Evolutionary conservation across 148 eudicot genomes (phyloP).

Genomic region (Camellia sinensis): DNA sequence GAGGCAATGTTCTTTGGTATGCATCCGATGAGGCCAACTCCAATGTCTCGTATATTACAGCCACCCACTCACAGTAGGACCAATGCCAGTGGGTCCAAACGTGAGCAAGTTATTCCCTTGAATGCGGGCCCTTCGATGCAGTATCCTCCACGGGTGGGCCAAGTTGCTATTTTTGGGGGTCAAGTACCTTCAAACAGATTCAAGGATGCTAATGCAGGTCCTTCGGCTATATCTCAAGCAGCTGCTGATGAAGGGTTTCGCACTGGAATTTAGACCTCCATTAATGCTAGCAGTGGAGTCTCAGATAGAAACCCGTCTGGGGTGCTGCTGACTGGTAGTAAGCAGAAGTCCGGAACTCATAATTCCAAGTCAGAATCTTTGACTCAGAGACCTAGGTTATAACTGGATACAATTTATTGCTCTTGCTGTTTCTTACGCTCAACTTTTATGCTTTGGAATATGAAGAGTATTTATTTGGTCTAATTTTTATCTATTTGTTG

Average conservation of each 20-base stretch:
- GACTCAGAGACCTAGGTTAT: constrained; percentile 37
- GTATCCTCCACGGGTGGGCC: constrained; percentile 42
- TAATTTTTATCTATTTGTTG: neutral
- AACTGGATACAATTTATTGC: neutral
- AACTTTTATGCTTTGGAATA: neutral
- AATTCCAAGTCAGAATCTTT: constrained; percentile 49
- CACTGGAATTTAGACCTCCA: constrained; percentile 67
- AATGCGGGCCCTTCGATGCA: constrained; percentile 45
- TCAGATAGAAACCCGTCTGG: constrained; percentile 44
- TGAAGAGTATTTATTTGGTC: neutral
- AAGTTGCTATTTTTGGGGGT: constrained; percentile 45
- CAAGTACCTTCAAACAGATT: constrained; percentile 49
- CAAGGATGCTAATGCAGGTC: constrained; percentile 46
- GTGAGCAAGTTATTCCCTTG: constrained; percentile 41
- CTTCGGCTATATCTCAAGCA: constrained; percentile 50
- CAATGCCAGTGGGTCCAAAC: constrained; percentile 41
- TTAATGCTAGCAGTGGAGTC: constrained; percentile 34
- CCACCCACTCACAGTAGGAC: constrained; percentile 31
- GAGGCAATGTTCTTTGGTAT: constrained; percentile 43
- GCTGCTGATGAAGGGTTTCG: constrained; percentile 89
- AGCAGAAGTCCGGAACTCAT: constrained; percentile 28
- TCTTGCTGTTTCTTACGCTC: constrained; percentile 11
- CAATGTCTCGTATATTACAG: constrained; percentile 44
- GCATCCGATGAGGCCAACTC: constrained; percentile 41
- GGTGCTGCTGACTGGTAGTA: constrained; percentile 35